Evolutionary conservation across 129 eudicot genomes (phyloP).

Genomic region (Lactuca sativa): DNA sequence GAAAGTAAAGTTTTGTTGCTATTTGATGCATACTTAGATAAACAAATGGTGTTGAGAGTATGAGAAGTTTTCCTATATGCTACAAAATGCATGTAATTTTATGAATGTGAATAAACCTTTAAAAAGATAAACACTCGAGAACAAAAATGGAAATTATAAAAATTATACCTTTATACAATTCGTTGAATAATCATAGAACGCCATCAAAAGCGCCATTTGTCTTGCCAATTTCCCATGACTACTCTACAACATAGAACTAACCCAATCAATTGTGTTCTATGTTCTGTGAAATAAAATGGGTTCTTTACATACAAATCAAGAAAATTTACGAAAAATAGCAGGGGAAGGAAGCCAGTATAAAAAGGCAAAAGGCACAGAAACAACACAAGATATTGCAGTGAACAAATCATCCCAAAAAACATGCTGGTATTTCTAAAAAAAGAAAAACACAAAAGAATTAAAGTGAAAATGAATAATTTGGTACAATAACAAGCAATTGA

Average conservation of each 20-base stretch:
- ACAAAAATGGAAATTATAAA: not conserved
- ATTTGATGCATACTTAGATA: conserved; percentile 59
- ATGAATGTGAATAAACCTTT: not conserved
- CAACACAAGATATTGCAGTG: conserved; percentile 84
- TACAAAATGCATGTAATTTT: conserved; percentile 23
- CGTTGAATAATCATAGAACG: conserved; percentile 83
- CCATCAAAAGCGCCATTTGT: conserved; percentile 87
- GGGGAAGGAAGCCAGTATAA: conserved; percentile 89
- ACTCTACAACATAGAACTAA: conserved; percentile 57
- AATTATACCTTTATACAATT: conserved; percentile 75
- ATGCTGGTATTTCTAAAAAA: conserved; percentile 75
- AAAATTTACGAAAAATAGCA: conserved; percentile 82
- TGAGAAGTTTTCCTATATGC: conserved; percentile 98
- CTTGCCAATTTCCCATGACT: conserved; percentile 94
- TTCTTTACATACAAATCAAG: not conserved
- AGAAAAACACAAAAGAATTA: conserved; percentile 1
- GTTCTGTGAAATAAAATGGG: not conserved
- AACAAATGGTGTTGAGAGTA: conserved; percentile 90
- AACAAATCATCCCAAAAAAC: conserved; percentile 66
- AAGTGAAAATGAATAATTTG: conserved; percentile 2
- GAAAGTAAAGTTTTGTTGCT: no score
- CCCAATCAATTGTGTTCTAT: not conserved
- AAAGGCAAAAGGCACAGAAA: conserved; percentile 76
- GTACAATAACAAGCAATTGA: conserved; percentile 2
- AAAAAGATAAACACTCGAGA: not conserved